These are phyloP conservation scores for Aspergillus sp. DNA, from an alignment of 2,329 filamentous ascomycete species.

Conservation along the genomic window DNA sequence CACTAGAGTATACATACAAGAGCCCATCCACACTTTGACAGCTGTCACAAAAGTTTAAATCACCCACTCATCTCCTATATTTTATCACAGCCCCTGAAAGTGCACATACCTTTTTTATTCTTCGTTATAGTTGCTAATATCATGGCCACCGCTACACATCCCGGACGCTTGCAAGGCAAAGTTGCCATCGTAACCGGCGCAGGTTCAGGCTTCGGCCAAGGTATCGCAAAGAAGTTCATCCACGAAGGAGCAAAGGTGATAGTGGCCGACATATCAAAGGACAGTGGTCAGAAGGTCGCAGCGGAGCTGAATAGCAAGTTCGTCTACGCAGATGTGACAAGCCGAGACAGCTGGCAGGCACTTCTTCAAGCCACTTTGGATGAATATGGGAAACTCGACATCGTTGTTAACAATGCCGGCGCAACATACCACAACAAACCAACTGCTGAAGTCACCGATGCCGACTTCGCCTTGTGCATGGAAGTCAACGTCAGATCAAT, in stretches of 20 bases:
- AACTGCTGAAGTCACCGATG: conserved; percentile 38
- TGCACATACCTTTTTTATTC: neutral
- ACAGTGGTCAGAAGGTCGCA: conserved; percentile 25
- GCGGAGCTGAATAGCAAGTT: conserved; percentile 22
- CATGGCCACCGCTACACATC: neutral
- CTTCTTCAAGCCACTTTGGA: conserved; percentile 24
- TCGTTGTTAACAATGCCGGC: conserved; percentile 49
- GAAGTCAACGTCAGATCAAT: conserved; percentile 44
- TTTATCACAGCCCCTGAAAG: neutral
- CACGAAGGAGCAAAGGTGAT: conserved; percentile 39
- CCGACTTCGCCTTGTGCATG: conserved; percentile 41
- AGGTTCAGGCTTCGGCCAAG: conserved; percentile 39
- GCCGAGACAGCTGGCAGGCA: conserved; percentile 27
- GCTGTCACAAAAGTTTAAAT: no score
- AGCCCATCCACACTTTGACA: no score
- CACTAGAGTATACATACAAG: no score
- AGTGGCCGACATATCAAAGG: conserved; percentile 35
- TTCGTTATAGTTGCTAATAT: neutral
- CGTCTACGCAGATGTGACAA: conserved; percentile 26
- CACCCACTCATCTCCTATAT: no score
- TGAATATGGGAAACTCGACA: conserved; percentile 34
- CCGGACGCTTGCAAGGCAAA: conserved; percentile 37
- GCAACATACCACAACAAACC: conserved; percentile 37
- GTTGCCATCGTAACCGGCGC: conserved; percentile 43
- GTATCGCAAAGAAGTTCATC: conserved; percentile 36